These are phyloP conservation scores for Sedum album DNA, from an alignment of 164 flowering plant genomes.

Conservation along the genomic window DNA sequence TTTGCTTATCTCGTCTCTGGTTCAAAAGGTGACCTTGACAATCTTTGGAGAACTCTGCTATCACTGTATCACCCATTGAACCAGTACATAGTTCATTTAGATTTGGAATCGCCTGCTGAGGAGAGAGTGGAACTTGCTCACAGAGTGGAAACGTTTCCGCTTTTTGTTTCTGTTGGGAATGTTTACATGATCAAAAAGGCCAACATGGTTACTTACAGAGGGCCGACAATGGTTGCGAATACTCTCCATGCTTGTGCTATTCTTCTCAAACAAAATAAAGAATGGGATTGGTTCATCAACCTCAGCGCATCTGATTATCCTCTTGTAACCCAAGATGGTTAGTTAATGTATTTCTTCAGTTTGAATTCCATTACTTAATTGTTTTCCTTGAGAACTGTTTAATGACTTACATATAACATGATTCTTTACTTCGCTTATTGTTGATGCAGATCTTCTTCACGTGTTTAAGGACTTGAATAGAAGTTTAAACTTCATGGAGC, in stretches of 20 bases:
- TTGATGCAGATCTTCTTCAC: constrained; percentile 44
- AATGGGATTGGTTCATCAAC: constrained; percentile 11
- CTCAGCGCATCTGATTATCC: constrained; percentile 7
- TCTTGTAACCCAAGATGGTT: constrained; percentile 11
- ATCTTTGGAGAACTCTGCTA: constrained; percentile 6
- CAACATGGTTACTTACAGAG: too few relatives aligned
- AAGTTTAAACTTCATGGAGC: too few relatives aligned
- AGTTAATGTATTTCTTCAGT: background rate
- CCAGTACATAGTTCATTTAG: constrained; percentile 6
- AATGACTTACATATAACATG: background rate
- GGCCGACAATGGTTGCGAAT: background rate
- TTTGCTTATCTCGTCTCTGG: constrained; percentile 6
- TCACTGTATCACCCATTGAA: constrained; percentile 3
- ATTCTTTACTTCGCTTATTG: background rate
- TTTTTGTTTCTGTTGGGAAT: constrained; percentile 5
- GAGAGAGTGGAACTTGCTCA: background rate
- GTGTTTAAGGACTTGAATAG: constrained; percentile 47
- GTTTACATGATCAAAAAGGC: background rate
- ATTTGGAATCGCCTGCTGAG: too few relatives aligned
- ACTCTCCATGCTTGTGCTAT: constrained; percentile 5
- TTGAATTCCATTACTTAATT: background rate
- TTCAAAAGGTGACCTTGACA: background rate
- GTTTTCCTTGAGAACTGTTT: background rate
- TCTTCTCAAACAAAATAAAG: constrained; percentile 2
- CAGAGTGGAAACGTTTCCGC: background rate